Evolutionary conservation across 1,284 basidiomycete genomes (phyloP), one percentile per base, ranked within the genome.

Genomic region (Sanguinoderma infundibulare): DNA sequence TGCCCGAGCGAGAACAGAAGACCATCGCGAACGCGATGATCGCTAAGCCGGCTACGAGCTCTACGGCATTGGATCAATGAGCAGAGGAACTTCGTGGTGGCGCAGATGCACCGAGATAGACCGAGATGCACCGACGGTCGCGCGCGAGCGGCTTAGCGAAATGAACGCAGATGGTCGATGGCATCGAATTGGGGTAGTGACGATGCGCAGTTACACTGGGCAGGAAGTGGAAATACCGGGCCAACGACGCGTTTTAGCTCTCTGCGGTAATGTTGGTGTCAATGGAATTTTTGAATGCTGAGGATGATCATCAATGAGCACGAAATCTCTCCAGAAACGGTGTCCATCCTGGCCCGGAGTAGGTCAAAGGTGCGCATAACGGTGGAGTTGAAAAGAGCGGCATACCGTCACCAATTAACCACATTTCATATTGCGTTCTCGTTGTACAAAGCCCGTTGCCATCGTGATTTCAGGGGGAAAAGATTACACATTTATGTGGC

Each of bases 61-160:
- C 61, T 24, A 67, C 32, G 20, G 60, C 57, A 28, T 63, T 6
- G 34, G 50, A 52, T 24, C 22, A 10, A 15, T 28, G 39, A 32
- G 30, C 70, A 40, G 28, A 67, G 65, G 47, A 72, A 12, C 42
- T 26, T 10, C 22, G 39, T 40, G n/a, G 39, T 20, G 39, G n/a
- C 7, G 6, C n/a, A 5, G 20, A 12, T 22, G 40, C 40, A 42
- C 22, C 40, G 10, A 5, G 40, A 24, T 10, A 14, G 24, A 46
- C 24, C 24, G 42, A 26, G 42, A 46, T 46, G 24, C 24, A 26
- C 49, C 20, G 49, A 3, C 32, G n/a, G 26, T 20, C n/a, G 9
- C 17, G 20, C 9, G 44, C 22, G 42, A 24, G 46, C 17, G 6
- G n/a, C 15, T 46, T 32, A 24, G 44, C 28, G 28, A 32, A 32